Conservation (phyloP, 352 stramenopile genomes). For the Phytophthora lateralis region DNA sequence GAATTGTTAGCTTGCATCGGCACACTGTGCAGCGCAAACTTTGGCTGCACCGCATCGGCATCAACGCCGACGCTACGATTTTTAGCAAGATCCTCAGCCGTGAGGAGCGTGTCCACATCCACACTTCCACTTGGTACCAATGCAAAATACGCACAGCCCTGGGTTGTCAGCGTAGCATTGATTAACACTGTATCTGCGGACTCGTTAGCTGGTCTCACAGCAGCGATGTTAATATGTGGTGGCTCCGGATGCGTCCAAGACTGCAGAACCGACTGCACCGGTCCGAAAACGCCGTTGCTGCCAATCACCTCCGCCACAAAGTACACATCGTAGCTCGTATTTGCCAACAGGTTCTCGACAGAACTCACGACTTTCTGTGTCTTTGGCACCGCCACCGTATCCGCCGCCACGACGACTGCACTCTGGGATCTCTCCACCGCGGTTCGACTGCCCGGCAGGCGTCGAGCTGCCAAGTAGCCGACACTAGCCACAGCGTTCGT, state of each 20-base stretch:
- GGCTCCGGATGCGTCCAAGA: constrained; percentile 61
- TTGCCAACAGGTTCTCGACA: constrained; percentile 48
- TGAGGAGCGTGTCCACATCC: constrained; percentile 12
- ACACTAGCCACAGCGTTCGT: neutral
- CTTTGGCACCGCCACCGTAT: constrained; percentile 47
- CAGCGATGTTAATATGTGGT: constrained; percentile 34
- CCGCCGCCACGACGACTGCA: constrained; percentile 27
- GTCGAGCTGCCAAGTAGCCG: neutral
- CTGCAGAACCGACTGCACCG: constrained; percentile 65
- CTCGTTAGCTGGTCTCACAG: constrained; percentile 36
- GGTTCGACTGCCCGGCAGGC: constrained; percentile 3
- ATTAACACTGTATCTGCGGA: constrained; percentile 41
- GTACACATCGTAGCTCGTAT: constrained; percentile 84
- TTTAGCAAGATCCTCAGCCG: constrained; percentile 30
- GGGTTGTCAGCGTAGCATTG: constrained; percentile 42
- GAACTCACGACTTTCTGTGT: constrained; percentile 62
- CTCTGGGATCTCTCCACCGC: constrained; percentile 9
- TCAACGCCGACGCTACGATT: constrained; percentile 26
- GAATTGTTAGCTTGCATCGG: constrained; percentile 33
- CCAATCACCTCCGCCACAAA: constrained; percentile 78
- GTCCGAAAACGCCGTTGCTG: constrained; percentile 82
- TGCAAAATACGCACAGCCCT: constrained; percentile 55
- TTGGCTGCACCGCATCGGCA: neutral
- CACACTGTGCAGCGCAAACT: constrained; percentile 39
- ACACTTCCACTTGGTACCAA: constrained; percentile 39